Evolutionary conservation across 768 basidiomycete genomes (phyloP).

Genomic region (Gymnopilus dilepis): DNA sequence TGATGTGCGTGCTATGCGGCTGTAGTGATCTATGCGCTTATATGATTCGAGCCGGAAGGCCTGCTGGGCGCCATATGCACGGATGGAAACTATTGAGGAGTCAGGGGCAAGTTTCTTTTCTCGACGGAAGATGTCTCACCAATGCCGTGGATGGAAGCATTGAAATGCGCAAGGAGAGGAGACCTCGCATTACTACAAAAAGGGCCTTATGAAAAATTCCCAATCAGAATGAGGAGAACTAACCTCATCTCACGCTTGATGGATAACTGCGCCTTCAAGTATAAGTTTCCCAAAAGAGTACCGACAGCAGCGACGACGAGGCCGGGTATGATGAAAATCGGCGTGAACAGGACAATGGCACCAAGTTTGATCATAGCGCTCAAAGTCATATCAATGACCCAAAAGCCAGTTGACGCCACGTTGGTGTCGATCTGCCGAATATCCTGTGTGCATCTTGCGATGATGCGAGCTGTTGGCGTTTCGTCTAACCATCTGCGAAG

Average conservation of each 20-base stretch:
- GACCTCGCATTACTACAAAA: slow-evolving; percentile 25
- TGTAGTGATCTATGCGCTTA: slow-evolving; percentile 57
- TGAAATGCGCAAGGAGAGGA: slow-evolving; percentile 27
- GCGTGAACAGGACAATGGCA: slow-evolving; percentile 26
- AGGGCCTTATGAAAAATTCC: background rate
- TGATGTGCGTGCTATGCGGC: slow-evolving; percentile 46
- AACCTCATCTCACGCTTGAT: slow-evolving; percentile 46
- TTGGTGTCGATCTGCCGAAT: slow-evolving; percentile 53
- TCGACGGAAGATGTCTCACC: slow-evolving; percentile 32
- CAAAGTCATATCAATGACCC: slow-evolving; percentile 34
- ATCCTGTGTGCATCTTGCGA: slow-evolving; percentile 26
- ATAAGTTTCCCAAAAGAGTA: slow-evolving; percentile 44
- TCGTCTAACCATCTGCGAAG: slow-evolving; percentile 37
- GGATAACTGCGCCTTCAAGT: slow-evolving; percentile 47
- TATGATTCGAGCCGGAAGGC: slow-evolving; percentile 49
- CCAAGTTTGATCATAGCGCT: slow-evolving; percentile 45
- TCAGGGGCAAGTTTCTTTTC: slow-evolving; percentile 12
- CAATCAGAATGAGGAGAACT: background rate
- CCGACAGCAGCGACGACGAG: slow-evolving; percentile 43
- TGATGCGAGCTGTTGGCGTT: slow-evolving; percentile 23
- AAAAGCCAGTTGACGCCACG: slow-evolving; percentile 34
- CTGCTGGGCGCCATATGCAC: slow-evolving; percentile 67
- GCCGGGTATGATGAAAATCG: slow-evolving; percentile 19
- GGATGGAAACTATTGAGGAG: slow-evolving; percentile 47
- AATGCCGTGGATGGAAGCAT: slow-evolving; percentile 55